phyloP scores from a whole-genome alignment of 2,329 filamentous ascomycete genomes.

The Colletotrichum musicola region DNA sequence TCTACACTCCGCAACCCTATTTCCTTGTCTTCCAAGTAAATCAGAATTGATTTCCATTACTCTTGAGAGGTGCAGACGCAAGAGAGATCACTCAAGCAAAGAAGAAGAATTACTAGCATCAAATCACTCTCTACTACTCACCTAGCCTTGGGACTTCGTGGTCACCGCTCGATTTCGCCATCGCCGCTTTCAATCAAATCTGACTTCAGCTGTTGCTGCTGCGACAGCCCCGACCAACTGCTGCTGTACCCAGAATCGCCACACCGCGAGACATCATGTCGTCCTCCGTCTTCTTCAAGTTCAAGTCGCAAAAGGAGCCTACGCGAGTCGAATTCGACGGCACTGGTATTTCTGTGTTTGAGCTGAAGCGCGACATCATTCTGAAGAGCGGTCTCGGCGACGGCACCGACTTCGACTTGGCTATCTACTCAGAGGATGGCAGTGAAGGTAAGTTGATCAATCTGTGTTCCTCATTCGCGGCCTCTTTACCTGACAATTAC shows the following conservation, averaged over 20 bases:
- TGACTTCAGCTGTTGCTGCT: conserved; percentile 16
- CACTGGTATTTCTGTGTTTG: conserved; percentile 97
- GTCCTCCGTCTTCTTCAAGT: conserved; percentile 99
- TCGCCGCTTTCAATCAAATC: conserved; percentile 16
- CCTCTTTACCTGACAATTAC: conserved; percentile 45
- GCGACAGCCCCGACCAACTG: not conserved
- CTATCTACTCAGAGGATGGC: conserved; percentile 92
- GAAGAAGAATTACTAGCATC: conserved; percentile 44
- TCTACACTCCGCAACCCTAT: conserved; percentile 38
- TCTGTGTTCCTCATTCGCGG: not conserved
- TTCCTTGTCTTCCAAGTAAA: conserved; percentile 54
- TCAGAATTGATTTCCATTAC: conserved; percentile 65
- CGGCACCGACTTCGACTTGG: conserved; percentile 95
- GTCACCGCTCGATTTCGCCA: conserved; percentile 22
- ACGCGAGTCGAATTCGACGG: conserved; percentile 96
- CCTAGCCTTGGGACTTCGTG: conserved; percentile 33
- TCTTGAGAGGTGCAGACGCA: conserved; percentile 49
- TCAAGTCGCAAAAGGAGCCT: conserved; percentile 98
- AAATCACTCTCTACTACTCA: conserved; percentile 39
- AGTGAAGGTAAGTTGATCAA: conserved; percentile 79
- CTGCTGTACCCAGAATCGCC: conserved; percentile 11
- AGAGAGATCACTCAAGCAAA: conserved; percentile 41
- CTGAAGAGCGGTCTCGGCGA: conserved; percentile 92
- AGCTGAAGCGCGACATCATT: conserved; percentile 99
- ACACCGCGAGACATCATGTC: conserved; percentile 72